Evolutionary conservation across 345 rosid genomes (phyloP).

Genomic region (Populus alba): DNA sequence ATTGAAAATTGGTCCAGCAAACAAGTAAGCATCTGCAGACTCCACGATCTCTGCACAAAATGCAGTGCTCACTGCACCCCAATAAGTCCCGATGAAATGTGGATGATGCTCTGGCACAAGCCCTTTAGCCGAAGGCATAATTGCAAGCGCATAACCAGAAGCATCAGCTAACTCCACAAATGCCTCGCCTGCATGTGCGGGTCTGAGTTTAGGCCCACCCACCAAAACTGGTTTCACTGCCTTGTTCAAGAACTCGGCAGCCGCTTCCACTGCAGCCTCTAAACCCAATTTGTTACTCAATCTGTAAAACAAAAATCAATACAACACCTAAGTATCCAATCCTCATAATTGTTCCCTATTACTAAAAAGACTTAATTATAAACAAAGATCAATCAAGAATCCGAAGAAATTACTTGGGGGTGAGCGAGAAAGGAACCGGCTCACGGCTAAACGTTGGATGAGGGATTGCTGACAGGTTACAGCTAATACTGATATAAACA

Average conservation of each 20-base stretch:
- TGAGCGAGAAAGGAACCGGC: constrained; percentile 59
- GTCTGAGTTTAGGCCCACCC: constrained; percentile 66
- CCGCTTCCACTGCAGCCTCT: constrained; percentile 72
- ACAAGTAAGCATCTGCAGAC: constrained; percentile 77
- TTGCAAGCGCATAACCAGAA: constrained; percentile 55
- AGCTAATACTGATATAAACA: constrained; percentile 69
- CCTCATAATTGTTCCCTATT: background rate
- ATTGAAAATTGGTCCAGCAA: constrained; percentile 80
- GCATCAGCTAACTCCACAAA: constrained; percentile 67
- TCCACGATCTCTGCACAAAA: constrained; percentile 84
- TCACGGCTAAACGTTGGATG: constrained; percentile 69
- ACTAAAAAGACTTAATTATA: background rate
- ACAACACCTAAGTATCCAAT: background rate
- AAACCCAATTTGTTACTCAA: constrained; percentile 57
- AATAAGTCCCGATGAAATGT: constrained; percentile 72
- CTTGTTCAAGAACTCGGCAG: constrained; percentile 69
- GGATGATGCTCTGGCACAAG: constrained; percentile 69
- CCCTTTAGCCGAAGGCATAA: constrained; percentile 81
- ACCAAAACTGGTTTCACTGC: constrained; percentile 78
- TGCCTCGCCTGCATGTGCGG: constrained; percentile 51
- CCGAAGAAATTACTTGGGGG: constrained; percentile 44
- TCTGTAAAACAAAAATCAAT: constrained; percentile 23
- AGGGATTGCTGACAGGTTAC: constrained; percentile 64
- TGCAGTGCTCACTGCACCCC: constrained; percentile 80
- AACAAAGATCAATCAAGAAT: background rate